Base-by-base conservation (phyloP, 1,284 basidiomycete species). In the Ustilago lituana region DNA sequence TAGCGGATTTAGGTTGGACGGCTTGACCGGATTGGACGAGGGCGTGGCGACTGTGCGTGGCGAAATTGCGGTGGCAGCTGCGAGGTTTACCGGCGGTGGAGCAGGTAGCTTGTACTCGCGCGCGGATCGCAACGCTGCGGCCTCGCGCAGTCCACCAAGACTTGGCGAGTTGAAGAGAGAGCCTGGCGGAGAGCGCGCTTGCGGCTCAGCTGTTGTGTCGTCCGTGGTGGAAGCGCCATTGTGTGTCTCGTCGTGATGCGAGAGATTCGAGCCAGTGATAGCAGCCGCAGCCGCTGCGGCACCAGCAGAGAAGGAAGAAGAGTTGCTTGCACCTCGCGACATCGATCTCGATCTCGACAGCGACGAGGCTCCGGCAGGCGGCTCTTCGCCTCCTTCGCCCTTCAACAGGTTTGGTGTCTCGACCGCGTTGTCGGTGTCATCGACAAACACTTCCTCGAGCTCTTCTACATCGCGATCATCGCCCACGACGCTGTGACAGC, bases 391-490 rank as follows among this genome's bases (percentile, higher is more conserved):
- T 1, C 43, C 32, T 22, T 55, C 37, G 23, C 33, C 29, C 15
- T 33, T 40, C 19, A 31, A 12, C 23, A 54, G 15, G 2, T n/a
- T 36, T 5, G 51, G 36, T 24, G 35, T 19, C 23, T 47, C 47
- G 22, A 38, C 43, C 8, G 50, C 51, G 9, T 65, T 54, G 5
- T 73, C 74, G 22, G 56, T 56, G 10, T 63, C 45, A 22, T 61
- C 37, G 32, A 43, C 32, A 88, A 57, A 92, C 89, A 80, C 84
- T 61, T 85, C 84, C 66, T 86, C 87, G 55, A 86, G 83, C 73
- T 87, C 86, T 40, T 71, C 68, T 2, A 62, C 45, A 40, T 71
- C 68, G 31, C 50, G 58, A 26, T 66, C 54, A 17, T 57, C 62
- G 32, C 45, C 59, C 38, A 49, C 27, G 15, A 51, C 55, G 45